Base-by-base conservation (phyloP, 176 grass and related monocot species). In the Melocanna baccifera region DNA sequence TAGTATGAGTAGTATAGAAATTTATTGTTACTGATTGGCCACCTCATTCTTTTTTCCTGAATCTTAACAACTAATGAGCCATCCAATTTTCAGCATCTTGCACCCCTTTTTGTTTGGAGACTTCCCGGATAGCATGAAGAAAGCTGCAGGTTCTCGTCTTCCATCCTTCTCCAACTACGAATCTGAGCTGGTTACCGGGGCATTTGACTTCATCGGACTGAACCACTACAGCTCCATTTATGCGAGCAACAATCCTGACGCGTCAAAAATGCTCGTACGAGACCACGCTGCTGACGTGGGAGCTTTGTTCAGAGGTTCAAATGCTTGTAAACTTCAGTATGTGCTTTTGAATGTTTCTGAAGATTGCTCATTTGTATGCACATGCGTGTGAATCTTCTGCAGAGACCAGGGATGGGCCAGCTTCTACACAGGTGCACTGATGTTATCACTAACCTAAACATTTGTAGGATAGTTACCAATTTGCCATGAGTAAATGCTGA, bases 161-260 rank as follows among this genome's bases (percentile, higher is more conserved):
- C 91, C 88, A 20, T 70, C 71, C 25, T 94, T 94, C 71, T 79
- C 86, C 34, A 22, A 80, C 36, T 22, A 64, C 5, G 22, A 94
- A 70, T 91, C 91, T n/a, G 25, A 88, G 72, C 75, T 63, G 66
- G 56, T 94, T 15, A 82, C 28, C 4, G 86, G 69, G 9, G 75
- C 88, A 82, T 91, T 88, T 61, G 88, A 94, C 28, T 94, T 90
- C 76, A 80, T 94, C 19, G 88, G 88, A 52, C 39, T 93, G 40
- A 93, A 90, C 86, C 86, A 93, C 74, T 94, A 94, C 58, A 52
- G 29, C 48, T 90, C 91, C 18, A 5, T 71, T 32, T 91, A 86
- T 50, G 64, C 81, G n/a, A 86, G 30, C 46, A 86, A 91, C 61
- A 79, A 86, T 72, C 84, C 73, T 20, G 39, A 83, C 34, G 29